phyloP scores from a whole-genome alignment of 805 yeast species.

The Candida multigemmis region DNA sequence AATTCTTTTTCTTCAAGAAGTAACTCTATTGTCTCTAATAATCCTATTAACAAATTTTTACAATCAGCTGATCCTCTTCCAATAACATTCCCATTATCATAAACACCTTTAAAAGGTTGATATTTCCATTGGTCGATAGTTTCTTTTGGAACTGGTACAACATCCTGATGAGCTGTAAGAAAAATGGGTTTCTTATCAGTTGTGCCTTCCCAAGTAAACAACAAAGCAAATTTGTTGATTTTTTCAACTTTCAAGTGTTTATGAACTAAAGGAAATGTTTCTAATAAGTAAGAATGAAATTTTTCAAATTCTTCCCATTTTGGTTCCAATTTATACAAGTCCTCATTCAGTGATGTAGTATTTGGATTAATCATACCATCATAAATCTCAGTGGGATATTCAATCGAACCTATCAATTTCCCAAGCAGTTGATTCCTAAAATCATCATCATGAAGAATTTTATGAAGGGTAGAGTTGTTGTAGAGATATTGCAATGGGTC shows the following conservation, averaged over 20 bases:
- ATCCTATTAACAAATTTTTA: conserved; percentile 35
- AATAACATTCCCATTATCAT: conserved; percentile 19
- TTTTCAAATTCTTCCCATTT: conserved; percentile 13
- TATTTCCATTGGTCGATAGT: conserved; percentile 28
- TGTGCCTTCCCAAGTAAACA: conserved; percentile 29
- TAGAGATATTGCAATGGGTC: conserved; percentile 15
- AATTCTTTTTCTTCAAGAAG: conserved; percentile 21
- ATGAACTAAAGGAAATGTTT: conserved; percentile 24
- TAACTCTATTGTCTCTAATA: conserved; percentile 28
- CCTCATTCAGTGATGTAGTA: conserved; percentile 11
- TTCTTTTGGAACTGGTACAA: conserved; percentile 31
- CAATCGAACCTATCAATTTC: conserved; percentile 17
- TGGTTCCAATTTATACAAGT: conserved; percentile 18
- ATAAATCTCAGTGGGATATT: conserved; percentile 21
- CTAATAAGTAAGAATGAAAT: conserved; percentile 20
- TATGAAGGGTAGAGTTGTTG: conserved; percentile 10
- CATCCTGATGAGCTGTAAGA: conserved; percentile 32
- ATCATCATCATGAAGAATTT: conserved; percentile 15
- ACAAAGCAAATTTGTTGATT: conserved; percentile 27
- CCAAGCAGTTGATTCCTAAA: conserved; percentile 13
- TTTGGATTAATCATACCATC: conserved; percentile 23
- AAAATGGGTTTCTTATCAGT: conserved; percentile 22
- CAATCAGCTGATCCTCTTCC: conserved; percentile 31
- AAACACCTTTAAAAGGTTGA: conserved; percentile 28
- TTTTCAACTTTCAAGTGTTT: conserved; percentile 21